phyloP scores from a whole-genome alignment of 179 eudicot genomes.

The Corrigiola litoralis region DNA sequence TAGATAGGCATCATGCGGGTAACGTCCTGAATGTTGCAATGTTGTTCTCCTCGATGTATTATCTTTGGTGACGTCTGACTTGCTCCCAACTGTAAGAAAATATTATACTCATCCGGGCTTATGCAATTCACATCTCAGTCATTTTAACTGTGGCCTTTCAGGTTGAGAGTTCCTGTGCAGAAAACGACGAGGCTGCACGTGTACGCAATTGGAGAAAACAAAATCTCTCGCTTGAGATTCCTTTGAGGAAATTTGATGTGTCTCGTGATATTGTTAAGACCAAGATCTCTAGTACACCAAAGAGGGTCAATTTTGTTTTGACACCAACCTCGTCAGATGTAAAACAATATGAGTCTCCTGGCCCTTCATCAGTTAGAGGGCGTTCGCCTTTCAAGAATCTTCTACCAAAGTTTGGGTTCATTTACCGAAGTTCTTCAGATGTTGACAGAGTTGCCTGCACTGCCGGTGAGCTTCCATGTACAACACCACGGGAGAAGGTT shows the following conservation, averaged over 20 bases:
- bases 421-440: slow-evolving; percentile 29
- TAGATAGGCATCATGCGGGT: too few relatives aligned
- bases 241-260: slow-evolving; percentile 20
- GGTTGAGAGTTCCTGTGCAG: slow-evolving; percentile 20
- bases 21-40: too few relatives aligned
- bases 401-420: slow-evolving; percentile 24
- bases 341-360: slow-evolving; percentile 23
- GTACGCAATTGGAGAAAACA: slow-evolving; percentile 25
- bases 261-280: slow-evolving; percentile 18
- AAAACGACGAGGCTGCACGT: slow-evolving; percentile 9
- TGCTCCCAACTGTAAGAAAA: background rate
- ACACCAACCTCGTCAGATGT: slow-evolving; percentile 25
- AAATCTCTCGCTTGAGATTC: slow-evolving; percentile 29
- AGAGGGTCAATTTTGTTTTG: slow-evolving; percentile 31
- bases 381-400: slow-evolving; percentile 28
- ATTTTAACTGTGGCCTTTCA: slow-evolving; percentile 10
- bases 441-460: slow-evolving; percentile 10
- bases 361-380: slow-evolving; percentile 27
- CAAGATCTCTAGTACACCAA: slow-evolving; percentile 29
- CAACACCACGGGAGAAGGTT: slow-evolving; percentile 29
- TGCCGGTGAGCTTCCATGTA: slow-evolving; percentile 7
- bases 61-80: too few relatives aligned
- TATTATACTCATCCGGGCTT: background rate
- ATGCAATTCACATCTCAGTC: background rate
- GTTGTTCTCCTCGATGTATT: too few relatives aligned